Evolutionary conservation across 805 yeast species (phyloP).

Genomic region (Myxozyma monticola): DNA sequence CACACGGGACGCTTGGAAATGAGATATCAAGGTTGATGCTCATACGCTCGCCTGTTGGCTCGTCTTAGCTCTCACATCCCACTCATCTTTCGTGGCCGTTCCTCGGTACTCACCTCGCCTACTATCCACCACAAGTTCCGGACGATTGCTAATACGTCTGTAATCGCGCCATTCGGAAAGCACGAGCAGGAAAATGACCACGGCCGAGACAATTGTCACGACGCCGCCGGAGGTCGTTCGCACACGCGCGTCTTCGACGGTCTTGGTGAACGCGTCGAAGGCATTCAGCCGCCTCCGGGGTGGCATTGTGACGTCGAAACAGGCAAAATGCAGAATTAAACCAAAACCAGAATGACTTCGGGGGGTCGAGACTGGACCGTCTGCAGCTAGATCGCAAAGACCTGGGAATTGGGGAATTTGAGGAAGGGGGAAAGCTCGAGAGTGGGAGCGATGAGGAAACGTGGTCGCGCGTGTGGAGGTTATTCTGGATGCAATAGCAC

Average conservation of each 20-base stretch:
- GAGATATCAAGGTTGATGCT: conserved; percentile 79
- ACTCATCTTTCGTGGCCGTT: too few relatives aligned
- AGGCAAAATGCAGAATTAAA: too few relatives aligned
- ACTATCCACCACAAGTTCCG: conserved; percentile 81
- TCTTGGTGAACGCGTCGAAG: conserved; percentile 52
- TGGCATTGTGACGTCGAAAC: too few relatives aligned
- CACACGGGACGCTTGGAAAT: conserved; percentile 87
- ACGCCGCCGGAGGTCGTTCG: conserved; percentile 89
- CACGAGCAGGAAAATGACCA: conserved; percentile 62
- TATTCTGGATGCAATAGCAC: too few relatives aligned
- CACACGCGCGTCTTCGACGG: conserved; percentile 89
- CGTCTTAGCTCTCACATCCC: too few relatives aligned
- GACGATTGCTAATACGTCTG: conserved; percentile 63
- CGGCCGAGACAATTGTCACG: conserved; percentile 70
- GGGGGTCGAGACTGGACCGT: too few relatives aligned
- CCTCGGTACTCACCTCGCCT: conserved; percentile 44
- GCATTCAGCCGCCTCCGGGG: conserved; percentile 28
- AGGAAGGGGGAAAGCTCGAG: too few relatives aligned
- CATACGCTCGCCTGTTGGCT: conserved; percentile 67
- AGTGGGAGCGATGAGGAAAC: too few relatives aligned
- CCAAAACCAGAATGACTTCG: too few relatives aligned
- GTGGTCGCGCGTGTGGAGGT: too few relatives aligned
- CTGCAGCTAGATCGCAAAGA: too few relatives aligned
- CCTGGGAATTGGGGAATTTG: too few relatives aligned
- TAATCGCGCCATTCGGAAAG: conserved; percentile 77